Evolutionary conservation across 2,329 filamentous ascomycete species (phyloP).

Genomic region (Diaporthe eres): DNA sequence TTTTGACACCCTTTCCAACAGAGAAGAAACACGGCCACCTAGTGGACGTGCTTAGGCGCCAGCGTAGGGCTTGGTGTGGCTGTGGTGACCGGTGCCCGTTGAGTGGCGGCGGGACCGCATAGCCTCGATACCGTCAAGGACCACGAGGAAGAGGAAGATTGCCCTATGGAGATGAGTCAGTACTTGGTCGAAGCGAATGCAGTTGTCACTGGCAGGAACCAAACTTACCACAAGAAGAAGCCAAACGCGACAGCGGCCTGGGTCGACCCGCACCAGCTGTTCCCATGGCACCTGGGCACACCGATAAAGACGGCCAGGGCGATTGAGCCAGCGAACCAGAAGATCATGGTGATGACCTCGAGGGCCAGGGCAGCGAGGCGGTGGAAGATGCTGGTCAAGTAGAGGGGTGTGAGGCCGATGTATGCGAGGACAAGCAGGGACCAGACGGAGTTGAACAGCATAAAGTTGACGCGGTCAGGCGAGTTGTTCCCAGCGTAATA

Average conservation of each 20-base stretch:
- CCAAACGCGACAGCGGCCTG: conserved; percentile 77
- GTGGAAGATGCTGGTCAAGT: conserved; percentile 73
- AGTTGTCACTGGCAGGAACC: background rate
- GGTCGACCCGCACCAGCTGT: conserved; percentile 69
- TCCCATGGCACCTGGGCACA: conserved; percentile 66
- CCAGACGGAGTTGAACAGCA: conserved; percentile 86
- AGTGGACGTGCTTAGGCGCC: conserved; percentile 39
- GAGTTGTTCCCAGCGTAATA: conserved; percentile 46
- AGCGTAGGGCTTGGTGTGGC: conserved; percentile 44
- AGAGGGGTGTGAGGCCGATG: conserved; percentile 76
- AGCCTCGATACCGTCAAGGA: conserved; percentile 61
- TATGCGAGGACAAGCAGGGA: conserved; percentile 80
- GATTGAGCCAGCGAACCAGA: conserved; percentile 92
- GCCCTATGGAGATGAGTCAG: conserved; percentile 52
- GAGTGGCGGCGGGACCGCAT: conserved; percentile 58
- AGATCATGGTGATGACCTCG: conserved; percentile 82
- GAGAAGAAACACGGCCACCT: too few relatives aligned
- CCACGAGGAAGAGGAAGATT: conserved; percentile 62
- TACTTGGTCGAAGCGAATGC: background rate
- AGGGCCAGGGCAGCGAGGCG: conserved; percentile 75
- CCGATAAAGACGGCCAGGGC: conserved; percentile 78
- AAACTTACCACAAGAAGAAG: conserved; percentile 71
- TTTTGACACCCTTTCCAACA: background rate
- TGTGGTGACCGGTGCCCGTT: conserved; percentile 27
- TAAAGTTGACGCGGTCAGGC: conserved; percentile 77